These are phyloP conservation scores for Backusella tuberculispora DNA, from an alignment of 192 early-diverging fungal genomes.

Conservation along the genomic window DNA sequence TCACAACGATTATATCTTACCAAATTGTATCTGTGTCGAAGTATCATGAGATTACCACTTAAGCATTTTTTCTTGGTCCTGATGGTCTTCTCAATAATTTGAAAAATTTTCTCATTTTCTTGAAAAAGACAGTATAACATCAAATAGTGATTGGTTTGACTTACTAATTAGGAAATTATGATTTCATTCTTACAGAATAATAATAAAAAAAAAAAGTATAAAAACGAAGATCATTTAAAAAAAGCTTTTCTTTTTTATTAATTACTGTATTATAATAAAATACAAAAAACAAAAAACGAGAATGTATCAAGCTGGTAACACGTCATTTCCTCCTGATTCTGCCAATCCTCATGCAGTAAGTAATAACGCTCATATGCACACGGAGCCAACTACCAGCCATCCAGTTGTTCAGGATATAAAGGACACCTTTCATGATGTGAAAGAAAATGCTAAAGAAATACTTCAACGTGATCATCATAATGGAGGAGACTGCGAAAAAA, in stretches of 20 bases:
- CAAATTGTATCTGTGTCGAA: too few species aligned
- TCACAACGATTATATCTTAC: too few species aligned
- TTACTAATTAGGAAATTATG: neutral
- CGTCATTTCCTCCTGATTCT: constrained; percentile 8
- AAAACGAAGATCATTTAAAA: neutral
- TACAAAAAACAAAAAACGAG: constrained; percentile 6
- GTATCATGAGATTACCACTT: too few species aligned
- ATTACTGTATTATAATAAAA: neutral
- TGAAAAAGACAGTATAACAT: neutral
- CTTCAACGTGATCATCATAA: constrained; percentile 15
- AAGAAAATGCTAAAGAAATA: constrained; percentile 18
- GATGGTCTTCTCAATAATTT: too few species aligned
- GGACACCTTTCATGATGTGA: constrained; percentile 11
- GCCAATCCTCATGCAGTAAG: neutral
- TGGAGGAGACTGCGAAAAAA: constrained; percentile 6
- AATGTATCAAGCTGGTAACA: neutral
- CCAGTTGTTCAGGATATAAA: constrained; percentile 21
- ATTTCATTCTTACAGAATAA: neutral
- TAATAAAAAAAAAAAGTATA: neutral
- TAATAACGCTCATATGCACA: neutral
- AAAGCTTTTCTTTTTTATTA: neutral
- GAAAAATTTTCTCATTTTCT: too few species aligned
- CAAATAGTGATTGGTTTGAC: neutral
- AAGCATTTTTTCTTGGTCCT: too few species aligned
- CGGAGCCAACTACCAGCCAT: neutral